Percentiles rank a stretch among this genome's conserved stretches.
phyloP scores from a whole-genome alignment of 2,329 filamentous ascomycete genomes.

The Fusarium neocosmosporiellum region DNA sequence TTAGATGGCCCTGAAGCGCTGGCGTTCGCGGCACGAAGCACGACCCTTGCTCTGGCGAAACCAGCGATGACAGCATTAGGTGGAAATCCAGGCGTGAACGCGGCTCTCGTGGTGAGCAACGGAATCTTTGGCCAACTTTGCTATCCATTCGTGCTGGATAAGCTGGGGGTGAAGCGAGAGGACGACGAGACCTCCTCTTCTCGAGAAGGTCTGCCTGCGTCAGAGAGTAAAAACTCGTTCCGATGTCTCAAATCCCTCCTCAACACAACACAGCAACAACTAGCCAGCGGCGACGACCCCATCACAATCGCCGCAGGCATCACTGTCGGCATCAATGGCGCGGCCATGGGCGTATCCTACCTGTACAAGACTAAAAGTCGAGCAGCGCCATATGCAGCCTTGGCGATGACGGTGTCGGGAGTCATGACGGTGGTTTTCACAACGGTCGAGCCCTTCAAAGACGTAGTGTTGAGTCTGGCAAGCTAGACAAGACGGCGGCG shows the following conservation, averaged over 20 bases:
- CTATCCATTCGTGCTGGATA: constrained; percentile 51
- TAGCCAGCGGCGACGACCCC: constrained; percentile 45
- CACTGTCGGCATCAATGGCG: constrained; percentile 67
- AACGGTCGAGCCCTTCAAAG: constrained; percentile 58
- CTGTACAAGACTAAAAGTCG: constrained; percentile 64
- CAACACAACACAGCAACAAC: constrained; percentile 16
- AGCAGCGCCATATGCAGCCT: constrained; percentile 65
- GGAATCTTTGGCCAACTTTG: constrained; percentile 58
- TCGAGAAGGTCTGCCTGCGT: background rate
- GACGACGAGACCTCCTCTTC: background rate
- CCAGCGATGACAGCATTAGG: constrained; percentile 58
- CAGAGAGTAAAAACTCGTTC: constrained; percentile 2
- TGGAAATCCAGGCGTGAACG: constrained; percentile 60
- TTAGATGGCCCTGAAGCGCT: constrained; percentile 51
- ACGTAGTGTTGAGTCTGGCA: constrained; percentile 50
- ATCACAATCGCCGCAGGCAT: constrained; percentile 61
- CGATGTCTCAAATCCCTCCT: constrained; percentile 3
- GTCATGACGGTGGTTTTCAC: constrained; percentile 67
- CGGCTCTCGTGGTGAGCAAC: constrained; percentile 63
- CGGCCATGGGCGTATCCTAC: constrained; percentile 69
- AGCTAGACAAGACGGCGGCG: constrained; percentile 28
- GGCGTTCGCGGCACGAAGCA: constrained; percentile 62
- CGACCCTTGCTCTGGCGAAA: constrained; percentile 61
- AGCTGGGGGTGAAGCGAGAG: constrained; percentile 40
- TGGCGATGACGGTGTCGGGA: constrained; percentile 69